phyloP scores from a whole-genome alignment of 805 yeast species.

The Ogataea thermomethanolica region DNA sequence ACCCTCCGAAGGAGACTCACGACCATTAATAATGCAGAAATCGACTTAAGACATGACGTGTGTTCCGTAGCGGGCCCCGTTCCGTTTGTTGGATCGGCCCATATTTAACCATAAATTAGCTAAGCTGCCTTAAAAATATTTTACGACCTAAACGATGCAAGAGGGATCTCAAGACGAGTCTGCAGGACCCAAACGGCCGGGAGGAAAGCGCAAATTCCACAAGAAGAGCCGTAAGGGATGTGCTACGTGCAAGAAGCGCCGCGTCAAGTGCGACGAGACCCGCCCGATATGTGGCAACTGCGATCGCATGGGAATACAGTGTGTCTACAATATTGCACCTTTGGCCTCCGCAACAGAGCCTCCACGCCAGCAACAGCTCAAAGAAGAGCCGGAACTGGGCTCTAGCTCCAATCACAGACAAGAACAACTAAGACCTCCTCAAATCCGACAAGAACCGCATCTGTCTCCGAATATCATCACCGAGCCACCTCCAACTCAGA shows the following conservation, averaged over 20 bases:
- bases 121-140: slow-evolving; percentile 7
- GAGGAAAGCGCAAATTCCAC: slow-evolving; percentile 83
- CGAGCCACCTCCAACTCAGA: slow-evolving; percentile 26
- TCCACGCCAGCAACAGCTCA: neutral
- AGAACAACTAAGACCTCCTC: neutral
- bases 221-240: slow-evolving; percentile 88
- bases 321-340: slow-evolving; percentile 47
- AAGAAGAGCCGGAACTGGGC: too few species aligned
- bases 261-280: slow-evolving; percentile 90
- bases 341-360: neutral
- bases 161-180: slow-evolving; percentile 1
- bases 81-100: too few species aligned
- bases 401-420: neutral
- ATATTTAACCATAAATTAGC: neutral
- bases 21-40: slow-evolving; percentile 51
- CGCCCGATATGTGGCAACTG: slow-evolving; percentile 82
- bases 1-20: slow-evolving; percentile 88
- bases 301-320: slow-evolving; percentile 69
- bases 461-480: slow-evolving; percentile 31
- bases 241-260: slow-evolving; percentile 78
- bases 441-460: slow-evolving; percentile 19
- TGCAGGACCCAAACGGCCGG: slow-evolving; percentile 33
- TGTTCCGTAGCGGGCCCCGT: neutral
- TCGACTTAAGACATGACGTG: neutral
- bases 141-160: slow-evolving; percentile 11